Conservation (phyloP, 768 basidiomycete genomes). For the Paxillus involutus region DNA sequence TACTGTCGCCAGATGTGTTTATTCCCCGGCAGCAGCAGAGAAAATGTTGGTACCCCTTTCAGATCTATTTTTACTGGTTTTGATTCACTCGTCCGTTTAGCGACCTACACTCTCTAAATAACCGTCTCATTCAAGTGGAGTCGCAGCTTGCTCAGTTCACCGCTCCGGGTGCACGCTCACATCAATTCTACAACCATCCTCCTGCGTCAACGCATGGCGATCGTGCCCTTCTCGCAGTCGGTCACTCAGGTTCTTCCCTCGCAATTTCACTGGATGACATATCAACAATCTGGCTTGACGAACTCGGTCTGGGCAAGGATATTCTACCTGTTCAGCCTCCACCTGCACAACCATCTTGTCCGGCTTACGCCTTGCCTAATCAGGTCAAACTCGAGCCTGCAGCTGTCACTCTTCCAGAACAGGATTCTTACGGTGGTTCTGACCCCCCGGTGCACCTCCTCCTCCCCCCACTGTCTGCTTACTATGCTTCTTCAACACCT, state of each 20-base stretch:
- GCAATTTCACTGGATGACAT: slow-evolving; percentile 58
- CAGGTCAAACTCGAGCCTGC: slow-evolving; percentile 38
- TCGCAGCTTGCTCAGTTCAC: slow-evolving; percentile 51
- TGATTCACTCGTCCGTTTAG: slow-evolving; percentile 30
- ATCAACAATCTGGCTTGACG: slow-evolving; percentile 57
- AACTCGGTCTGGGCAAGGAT: slow-evolving; percentile 42
- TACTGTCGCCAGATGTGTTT: slow-evolving; percentile 68
- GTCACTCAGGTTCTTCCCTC: slow-evolving; percentile 44
- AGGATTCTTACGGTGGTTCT: slow-evolving; percentile 9
- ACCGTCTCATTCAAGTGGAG: slow-evolving; percentile 74
- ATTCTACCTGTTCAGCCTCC: slow-evolving; percentile 18
- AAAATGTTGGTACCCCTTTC: slow-evolving; percentile 60
- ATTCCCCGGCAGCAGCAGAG: slow-evolving; percentile 81
- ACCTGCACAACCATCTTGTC: slow-evolving; percentile 15
- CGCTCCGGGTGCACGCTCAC: slow-evolving; percentile 28
- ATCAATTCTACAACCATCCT: slow-evolving; percentile 15
- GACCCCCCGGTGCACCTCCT: slow-evolving; percentile 24
- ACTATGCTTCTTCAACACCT: slow-evolving; percentile 23
- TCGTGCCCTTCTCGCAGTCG: slow-evolving; percentile 38
- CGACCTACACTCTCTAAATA: slow-evolving; percentile 82
- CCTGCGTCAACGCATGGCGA: slow-evolving; percentile 14
- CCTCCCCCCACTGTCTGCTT: slow-evolving; percentile 16
- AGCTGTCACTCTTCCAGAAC: slow-evolving; percentile 24
- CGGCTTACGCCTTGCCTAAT: slow-evolving; percentile 10
- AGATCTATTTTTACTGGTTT: background rate